Base-by-base conservation (phyloP, 2,329 filamentous ascomycete genomes). In the Knufia fluminis region DNA sequence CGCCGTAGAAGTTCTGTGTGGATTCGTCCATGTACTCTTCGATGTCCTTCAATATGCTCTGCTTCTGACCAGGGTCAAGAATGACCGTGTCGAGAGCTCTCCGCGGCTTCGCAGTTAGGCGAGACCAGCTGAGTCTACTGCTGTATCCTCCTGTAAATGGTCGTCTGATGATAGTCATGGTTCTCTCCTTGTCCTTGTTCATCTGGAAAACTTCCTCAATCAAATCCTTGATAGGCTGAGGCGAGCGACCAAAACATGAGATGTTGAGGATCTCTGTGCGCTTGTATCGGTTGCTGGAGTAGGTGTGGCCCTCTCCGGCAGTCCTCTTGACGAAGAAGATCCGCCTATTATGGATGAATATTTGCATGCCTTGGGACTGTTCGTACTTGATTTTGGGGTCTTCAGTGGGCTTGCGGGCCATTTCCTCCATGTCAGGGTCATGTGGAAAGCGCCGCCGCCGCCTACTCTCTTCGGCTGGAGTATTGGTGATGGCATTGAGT, bases 1-100 rank as follows among this genome's bases (percentile, higher is more conserved):
- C 57, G 10, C 54, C 53, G 47, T 64, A 61, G 55, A 60, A 64
- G 16, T 45, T 53, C 44, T 51, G 52, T 10, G 56, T 58, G 17
- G 53, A 45, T 33, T 58, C 54, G 42, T 55, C 55, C 56, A 58
- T 54, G 48, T 58, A 58, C 46, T 58, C 56, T 17, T 50, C 54
- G 22, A 58, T 47, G 40, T 58, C 56, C 32, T 48, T 50, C 17
- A 58, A 31, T 31, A 57, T 38, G n/a, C 46, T 35, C n/a, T 50
- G 48, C 31, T 57, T 58, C 42, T 58, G 53, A n/a, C 33, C 49
- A 16, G 39, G 42, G 14, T 58, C 53, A 12, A 58, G 52, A 28
- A 58, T 57, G 26, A 58, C 56, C 14, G 56, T 58, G 47, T 57
- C 54, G 20, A 58, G 50, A 3, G 49, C 54, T 31, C 56, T 38